A percentile compares a stretch with the other conserved stretches of the same genome.
phyloP scores from a whole-genome alignment of 2,329 filamentous ascomycete species.

The Chaetomiaceae sp. region DNA sequence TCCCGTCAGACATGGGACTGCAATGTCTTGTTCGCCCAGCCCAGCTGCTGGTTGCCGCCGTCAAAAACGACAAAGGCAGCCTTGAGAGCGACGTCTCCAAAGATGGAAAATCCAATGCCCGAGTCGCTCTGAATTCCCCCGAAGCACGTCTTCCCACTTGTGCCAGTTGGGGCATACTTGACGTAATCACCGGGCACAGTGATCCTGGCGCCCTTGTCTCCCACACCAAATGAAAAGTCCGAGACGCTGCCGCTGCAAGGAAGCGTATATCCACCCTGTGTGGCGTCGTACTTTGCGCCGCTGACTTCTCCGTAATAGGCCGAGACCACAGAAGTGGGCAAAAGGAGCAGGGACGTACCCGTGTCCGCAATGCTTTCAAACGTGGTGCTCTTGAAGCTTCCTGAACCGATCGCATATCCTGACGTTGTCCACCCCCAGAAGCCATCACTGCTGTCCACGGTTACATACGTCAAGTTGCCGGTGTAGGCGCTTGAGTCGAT shows the following conservation, averaged over 20 bases:
- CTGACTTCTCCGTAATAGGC: slow-evolving; percentile 49
- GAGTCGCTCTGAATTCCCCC: slow-evolving; percentile 56
- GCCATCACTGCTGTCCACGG: slow-evolving; percentile 52
- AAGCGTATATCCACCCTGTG: slow-evolving; percentile 48
- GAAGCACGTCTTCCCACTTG: slow-evolving; percentile 46
- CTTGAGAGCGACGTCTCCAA: slow-evolving; percentile 27
- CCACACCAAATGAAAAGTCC: slow-evolving; percentile 47
- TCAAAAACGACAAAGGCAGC: slow-evolving; percentile 27
- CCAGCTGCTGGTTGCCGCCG: slow-evolving; percentile 14
- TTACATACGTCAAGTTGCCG: slow-evolving; percentile 52
- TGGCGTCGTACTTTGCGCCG: slow-evolving; percentile 37
- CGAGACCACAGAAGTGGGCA: slow-evolving; percentile 43
- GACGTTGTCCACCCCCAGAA: slow-evolving; percentile 57
- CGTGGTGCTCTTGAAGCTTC: slow-evolving; percentile 27
- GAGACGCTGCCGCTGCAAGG: slow-evolving; percentile 46
- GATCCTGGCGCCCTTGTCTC: slow-evolving; percentile 36
- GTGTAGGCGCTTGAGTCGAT: slow-evolving; percentile 55
- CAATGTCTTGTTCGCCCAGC: slow-evolving; percentile 21
- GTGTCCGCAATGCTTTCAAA: slow-evolving; percentile 53
- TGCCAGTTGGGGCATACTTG: slow-evolving; percentile 44
- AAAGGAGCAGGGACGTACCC: slow-evolving; percentile 54
- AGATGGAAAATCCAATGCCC: slow-evolving; percentile 23
- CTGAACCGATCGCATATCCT: slow-evolving; percentile 34
- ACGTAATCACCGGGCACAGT: slow-evolving; percentile 48
- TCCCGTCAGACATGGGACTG: background rate